Evolutionary conservation across 2,329 filamentous ascomycete genomes (phyloP).

Genomic region (Neobulgaria alba): DNA sequence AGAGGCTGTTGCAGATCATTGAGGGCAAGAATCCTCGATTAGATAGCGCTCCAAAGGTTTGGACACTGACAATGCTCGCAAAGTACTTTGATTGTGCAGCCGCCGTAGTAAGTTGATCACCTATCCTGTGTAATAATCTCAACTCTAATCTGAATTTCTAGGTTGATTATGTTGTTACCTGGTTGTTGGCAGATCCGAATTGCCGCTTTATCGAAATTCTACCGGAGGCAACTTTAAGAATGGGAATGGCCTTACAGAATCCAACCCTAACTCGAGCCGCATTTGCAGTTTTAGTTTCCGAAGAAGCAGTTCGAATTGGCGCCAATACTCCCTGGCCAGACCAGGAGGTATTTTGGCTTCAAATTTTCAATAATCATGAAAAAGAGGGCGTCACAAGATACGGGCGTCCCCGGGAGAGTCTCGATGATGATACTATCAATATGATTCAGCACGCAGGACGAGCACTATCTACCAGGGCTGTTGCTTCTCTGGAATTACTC

Average conservation of each 20-base stretch:
- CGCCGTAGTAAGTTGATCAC: conserved; percentile 32
- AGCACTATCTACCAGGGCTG: conserved; percentile 41
- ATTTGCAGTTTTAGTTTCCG: conserved; percentile 54
- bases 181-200: conserved; percentile 50
- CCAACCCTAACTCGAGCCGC: conserved; percentile 37
- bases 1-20: conserved; percentile 52
- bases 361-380: not conserved
- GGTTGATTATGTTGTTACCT: conserved; percentile 42
- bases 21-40: conserved; percentile 45
- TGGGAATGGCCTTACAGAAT: conserved; percentile 42
- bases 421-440: conserved; percentile 47
- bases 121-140: not conserved
- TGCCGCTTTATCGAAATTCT: conserved; percentile 52
- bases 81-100: conserved; percentile 46
- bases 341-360: not conserved
- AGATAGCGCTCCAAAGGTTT: conserved; percentile 58
- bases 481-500: conserved; percentile 28
- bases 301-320: conserved; percentile 41
- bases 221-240: conserved; percentile 50
- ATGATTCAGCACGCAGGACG: conserved; percentile 50
- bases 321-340: not conserved
- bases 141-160: conserved; percentile 11
- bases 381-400: conserved; percentile 28
- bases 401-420: conserved; percentile 38
- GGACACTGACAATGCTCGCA: conserved; percentile 56